A percentile compares a stretch with the other conserved stretches of the same genome.
Conservation (phyloP, 202 grass and related monocot genomes). For the Brachypodium distachyon region DNA sequence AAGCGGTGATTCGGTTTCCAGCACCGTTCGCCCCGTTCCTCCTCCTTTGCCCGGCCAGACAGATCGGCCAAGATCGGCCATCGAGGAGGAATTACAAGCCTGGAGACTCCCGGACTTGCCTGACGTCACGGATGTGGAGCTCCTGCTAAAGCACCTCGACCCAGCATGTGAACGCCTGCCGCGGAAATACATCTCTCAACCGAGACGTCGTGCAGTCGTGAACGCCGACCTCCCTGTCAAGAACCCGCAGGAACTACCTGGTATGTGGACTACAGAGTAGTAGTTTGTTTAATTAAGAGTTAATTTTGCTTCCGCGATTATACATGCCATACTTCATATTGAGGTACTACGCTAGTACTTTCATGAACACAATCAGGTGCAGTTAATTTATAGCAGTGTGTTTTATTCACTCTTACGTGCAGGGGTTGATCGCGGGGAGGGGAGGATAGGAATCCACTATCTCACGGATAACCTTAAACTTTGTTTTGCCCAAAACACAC, state of each 20-base stretch:
- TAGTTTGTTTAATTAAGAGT: background rate
- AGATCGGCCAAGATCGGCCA: too few species aligned
- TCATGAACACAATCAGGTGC: background rate
- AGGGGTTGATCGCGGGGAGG: background rate
- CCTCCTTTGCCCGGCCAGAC: too few species aligned
- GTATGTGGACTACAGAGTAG: background rate
- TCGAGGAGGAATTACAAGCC: too few species aligned
- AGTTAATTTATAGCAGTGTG: background rate
- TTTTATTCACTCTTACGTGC: background rate
- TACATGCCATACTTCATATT: too few species aligned
- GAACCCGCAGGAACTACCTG: background rate
- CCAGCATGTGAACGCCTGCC: background rate
- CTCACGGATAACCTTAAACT: background rate
- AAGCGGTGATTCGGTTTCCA: too few species aligned
- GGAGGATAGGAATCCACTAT: background rate
- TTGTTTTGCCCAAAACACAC: background rate
- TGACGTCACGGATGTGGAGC: background rate
- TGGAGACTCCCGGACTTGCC: background rate
- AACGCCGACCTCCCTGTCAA: background rate
- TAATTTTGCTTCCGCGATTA: too few species aligned
- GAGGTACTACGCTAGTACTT: too few species aligned
- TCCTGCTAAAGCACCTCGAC: background rate
- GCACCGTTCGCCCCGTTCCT: too few species aligned
- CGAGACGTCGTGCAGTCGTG: too few species aligned
- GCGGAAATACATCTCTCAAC: background rate